These are phyloP conservation scores for Alternaria sp. DNA, from an alignment of 2,329 filamentous ascomycete species.

Conservation along the genomic window DNA sequence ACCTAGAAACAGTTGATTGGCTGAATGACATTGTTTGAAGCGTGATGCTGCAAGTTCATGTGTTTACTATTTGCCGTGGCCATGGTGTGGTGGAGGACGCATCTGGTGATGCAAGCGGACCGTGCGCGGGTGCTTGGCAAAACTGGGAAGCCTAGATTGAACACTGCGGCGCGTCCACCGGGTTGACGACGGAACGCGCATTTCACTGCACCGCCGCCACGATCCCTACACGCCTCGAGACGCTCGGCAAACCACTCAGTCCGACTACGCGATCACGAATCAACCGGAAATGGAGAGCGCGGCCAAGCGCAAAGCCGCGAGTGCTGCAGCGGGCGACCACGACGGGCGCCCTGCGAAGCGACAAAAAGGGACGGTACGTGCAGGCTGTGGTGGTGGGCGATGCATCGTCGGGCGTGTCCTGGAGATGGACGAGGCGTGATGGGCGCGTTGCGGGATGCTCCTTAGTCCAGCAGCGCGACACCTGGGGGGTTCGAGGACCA, in stretches of 20 bases:
- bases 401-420: slow-evolving; percentile 31
- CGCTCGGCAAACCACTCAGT: slow-evolving; percentile 22
- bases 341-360: slow-evolving; percentile 64
- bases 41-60: not conserved
- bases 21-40: not conserved
- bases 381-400: slow-evolving; percentile 24
- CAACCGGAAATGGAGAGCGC: slow-evolving; percentile 50
- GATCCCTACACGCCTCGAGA: slow-evolving; percentile 19
- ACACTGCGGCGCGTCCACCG: slow-evolving; percentile 29
- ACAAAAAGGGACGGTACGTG: slow-evolving; percentile 65
- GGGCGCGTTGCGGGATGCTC: slow-evolving; percentile 41
- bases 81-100: slow-evolving; percentile 1
- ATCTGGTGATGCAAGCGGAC: slow-evolving; percentile 7
- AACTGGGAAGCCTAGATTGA: slow-evolving; percentile 14
- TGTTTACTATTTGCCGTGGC: not conserved
- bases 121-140: slow-evolving; percentile 13
- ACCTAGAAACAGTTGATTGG: slow-evolving; percentile 17
- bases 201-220: slow-evolving; percentile 42
- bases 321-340: slow-evolving; percentile 56
- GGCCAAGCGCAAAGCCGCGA: slow-evolving; percentile 63
- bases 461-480: slow-evolving; percentile 37
- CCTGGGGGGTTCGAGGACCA: slow-evolving; percentile 45
- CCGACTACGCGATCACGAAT: slow-evolving; percentile 40
- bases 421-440: slow-evolving; percentile 22
- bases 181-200: slow-evolving; percentile 35